Percentiles rank a stretch among this genome's conserved stretches.
Evolutionary conservation across 768 basidiomycete genomes (phyloP).

Genomic region (Boletus sp.): DNA sequence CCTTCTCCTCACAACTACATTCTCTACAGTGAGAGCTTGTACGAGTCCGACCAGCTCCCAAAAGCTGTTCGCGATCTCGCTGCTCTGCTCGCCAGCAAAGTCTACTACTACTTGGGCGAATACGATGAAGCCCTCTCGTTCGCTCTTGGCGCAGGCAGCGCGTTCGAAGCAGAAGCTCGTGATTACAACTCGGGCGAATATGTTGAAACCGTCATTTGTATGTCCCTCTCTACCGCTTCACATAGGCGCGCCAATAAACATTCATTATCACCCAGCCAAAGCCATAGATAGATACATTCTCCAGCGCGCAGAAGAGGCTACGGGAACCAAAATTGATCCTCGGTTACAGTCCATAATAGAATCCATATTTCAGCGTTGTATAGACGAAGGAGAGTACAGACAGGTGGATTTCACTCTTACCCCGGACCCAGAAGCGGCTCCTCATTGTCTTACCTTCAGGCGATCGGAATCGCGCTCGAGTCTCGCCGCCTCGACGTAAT

Average conservation of each 20-base stretch:
- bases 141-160: conserved; percentile 84
- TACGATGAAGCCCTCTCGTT: conserved; percentile 95
- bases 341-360: conserved; percentile 84
- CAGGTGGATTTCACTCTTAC: conserved; percentile 51
- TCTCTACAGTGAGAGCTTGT: conserved; percentile 72
- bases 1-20: conserved; percentile 5
- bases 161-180: conserved; percentile 75
- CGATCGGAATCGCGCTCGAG: conserved; percentile 93
- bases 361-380: conserved; percentile 81
- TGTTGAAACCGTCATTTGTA: conserved; percentile 91
- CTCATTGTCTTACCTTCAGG: conserved; percentile 43
- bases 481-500: conserved; percentile 86
- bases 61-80: conserved; percentile 75
- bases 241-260: neutral
- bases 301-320: conserved; percentile 53
- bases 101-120: conserved; percentile 95
- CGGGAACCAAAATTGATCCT: conserved; percentile 66
- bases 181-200: conserved; percentile 74
- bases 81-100: conserved; percentile 92
- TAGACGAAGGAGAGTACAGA: conserved; percentile 85
- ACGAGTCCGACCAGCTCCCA: conserved; percentile 78
- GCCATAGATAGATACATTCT: conserved; percentile 93
- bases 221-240: conserved; percentile 37
- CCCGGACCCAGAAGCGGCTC: neutral
- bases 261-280: conserved; percentile 57